A percentile compares a stretch with the other conserved stretches of the same genome.
Evolutionary conservation across 2,329 filamentous ascomycete species (phyloP).

Genomic region (Trichoderma atroviride): DNA sequence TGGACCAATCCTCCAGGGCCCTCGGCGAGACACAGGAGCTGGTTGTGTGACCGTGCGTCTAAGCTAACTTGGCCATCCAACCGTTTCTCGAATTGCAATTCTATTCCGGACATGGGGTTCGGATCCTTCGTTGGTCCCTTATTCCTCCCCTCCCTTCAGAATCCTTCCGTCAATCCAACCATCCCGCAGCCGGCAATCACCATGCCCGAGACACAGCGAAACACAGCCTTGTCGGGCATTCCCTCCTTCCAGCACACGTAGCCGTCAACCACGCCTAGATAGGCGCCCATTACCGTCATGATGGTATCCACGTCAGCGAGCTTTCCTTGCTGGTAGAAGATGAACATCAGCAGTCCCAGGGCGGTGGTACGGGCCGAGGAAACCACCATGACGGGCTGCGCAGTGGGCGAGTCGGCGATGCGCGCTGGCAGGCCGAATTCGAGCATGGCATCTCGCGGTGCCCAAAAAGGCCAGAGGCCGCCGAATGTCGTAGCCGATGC

Average conservation of each 20-base stretch:
- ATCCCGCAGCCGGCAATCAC: conserved; percentile 23
- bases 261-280: conserved; percentile 25
- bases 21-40: background rate
- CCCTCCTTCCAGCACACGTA: conserved; percentile 28
- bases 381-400: conserved; percentile 26
- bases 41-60: background rate
- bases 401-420: conserved; percentile 18
- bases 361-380: conserved; percentile 22
- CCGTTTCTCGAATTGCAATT: background rate
- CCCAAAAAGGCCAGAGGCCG: conserved; percentile 28
- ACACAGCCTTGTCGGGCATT: conserved; percentile 23
- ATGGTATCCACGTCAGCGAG: conserved; percentile 24
- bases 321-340: conserved; percentile 24
- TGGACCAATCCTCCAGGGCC: background rate
- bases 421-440: conserved; percentile 26
- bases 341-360: conserved; percentile 25
- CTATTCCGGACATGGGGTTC: background rate
- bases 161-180: conserved; percentile 24
- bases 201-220: conserved; percentile 24
- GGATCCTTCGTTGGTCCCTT: background rate
- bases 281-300: conserved; percentile 26
- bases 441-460: conserved; percentile 25
- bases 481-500: conserved; percentile 26
- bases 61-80: background rate
- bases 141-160: conserved; percentile 31